These are phyloP conservation scores for Metarhizium humberi DNA, from an alignment of 2,329 filamentous ascomycete species.

Conservation along the genomic window DNA sequence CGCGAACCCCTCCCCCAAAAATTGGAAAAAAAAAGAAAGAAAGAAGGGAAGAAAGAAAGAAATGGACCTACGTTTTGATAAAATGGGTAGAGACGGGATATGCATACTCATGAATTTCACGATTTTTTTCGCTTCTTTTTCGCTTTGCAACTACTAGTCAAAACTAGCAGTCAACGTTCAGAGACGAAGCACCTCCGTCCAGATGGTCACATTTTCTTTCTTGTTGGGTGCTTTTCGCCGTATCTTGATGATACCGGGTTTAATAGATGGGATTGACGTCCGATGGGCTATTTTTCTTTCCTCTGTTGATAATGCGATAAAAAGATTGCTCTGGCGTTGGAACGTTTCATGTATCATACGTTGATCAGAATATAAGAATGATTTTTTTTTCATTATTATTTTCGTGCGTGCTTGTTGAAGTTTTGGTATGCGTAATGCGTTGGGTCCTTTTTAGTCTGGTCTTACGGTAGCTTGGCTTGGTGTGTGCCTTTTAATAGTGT, in stretches of 20 bases:
- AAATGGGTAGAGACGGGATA: background rate
- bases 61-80: background rate
- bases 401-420: background rate
- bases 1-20: background rate
- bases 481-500: too few relatives aligned
- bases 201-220: background rate
- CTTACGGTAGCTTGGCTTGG: too few relatives aligned
- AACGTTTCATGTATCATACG: background rate
- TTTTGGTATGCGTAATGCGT: too few relatives aligned
- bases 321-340: background rate
- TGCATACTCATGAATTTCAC: conserved; percentile 3
- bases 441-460: too few relatives aligned
- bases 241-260: background rate
- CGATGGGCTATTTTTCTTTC: background rate
- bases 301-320: background rate
- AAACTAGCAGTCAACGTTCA: background rate
- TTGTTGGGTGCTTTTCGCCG: background rate
- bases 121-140: background rate
- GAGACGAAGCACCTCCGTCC: background rate
- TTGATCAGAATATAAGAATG: too few relatives aligned
- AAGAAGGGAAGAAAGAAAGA: background rate
- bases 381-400: background rate
- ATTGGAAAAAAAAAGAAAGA: background rate
- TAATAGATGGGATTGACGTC: background rate
- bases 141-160: background rate